phyloP scores from a whole-genome alignment of 1,139 yeast species.

The Yamadazyma oceani region DNA sequence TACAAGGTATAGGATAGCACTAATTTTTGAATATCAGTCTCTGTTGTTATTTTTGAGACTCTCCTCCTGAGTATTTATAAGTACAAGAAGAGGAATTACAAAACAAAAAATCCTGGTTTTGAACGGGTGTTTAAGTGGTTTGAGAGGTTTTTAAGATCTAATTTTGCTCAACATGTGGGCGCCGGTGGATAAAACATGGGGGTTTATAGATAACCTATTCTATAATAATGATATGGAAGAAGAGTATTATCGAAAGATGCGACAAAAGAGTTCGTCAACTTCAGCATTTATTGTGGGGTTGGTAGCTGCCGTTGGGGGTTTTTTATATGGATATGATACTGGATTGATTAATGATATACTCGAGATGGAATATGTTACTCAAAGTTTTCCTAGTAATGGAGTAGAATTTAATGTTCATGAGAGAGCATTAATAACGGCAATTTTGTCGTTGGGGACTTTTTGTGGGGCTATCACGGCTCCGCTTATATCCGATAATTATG shows the following conservation, averaged over 20 bases:
- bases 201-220: slow-evolving; percentile 29
- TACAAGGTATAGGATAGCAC: no score
- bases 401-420: slow-evolving; percentile 55
- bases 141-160: no score
- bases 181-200: slow-evolving; percentile 4
- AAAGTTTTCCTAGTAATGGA: slow-evolving; percentile 50
- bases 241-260: slow-evolving; percentile 39
- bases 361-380: slow-evolving; percentile 65
- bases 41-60: no score
- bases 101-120: no score
- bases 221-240: slow-evolving; percentile 40
- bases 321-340: slow-evolving; percentile 81
- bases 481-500: slow-evolving; percentile 51
- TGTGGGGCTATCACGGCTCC: slow-evolving; percentile 77
- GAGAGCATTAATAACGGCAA: slow-evolving; percentile 67
- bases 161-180: background rate
- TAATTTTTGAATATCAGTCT: no score
- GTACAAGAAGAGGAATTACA: no score
- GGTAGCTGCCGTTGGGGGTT: slow-evolving; percentile 81
- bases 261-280: slow-evolving; percentile 51
- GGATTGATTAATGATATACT: slow-evolving; percentile 72
- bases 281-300: slow-evolving; percentile 69
- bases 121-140: no score
- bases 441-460: slow-evolving; percentile 73
- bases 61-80: no score